Evolutionary conservation across 768 basidiomycete genomes (phyloP), one percentile per base, ranked within the genome.

Genomic region (Paxillus ammoniavirescens): DNA sequence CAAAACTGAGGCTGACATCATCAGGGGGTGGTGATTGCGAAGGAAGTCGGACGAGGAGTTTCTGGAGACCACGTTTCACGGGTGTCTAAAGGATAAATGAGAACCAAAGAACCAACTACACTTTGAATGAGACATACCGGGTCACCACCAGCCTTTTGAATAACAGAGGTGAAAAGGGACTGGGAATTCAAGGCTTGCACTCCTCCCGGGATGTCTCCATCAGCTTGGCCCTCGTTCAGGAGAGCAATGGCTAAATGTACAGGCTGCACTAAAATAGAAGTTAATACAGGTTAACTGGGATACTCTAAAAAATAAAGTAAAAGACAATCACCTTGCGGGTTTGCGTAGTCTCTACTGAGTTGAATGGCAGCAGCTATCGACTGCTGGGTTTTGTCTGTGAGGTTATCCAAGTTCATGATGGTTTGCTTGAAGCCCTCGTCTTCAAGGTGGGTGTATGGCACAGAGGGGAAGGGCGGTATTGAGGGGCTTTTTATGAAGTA

Each of bases 21-120:
- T 93, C 88, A 0, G 96, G 96, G 8, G 92, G 77, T 21, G 97
- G 96, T 26, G 78, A 81, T 68, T 95, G 92, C 2, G 86, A 77
- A 2, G 94, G 93, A 3, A 95, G 72, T 44, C 89, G 83, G 60
- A 93, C 89, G 56, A 96, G 83, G 59, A 81, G 68, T 55, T 84
- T 87, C 58, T 93, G 86, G 2, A 97, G 66, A 8, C 76, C 81
- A 38, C 94, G 84, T 59, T 82, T 82, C 26, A 98, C 79, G 37
- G 73, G 49, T 0, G 72, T 66, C 84, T 91, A 54, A 28, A 30
- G 6, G 41, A 49, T 37, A 28, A 30, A 28, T 49, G 4, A 43
- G 26, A 54, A 30, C 5, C 33, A 6, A 10, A 53, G 18, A 53
- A 38, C 10, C 6, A 3, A 17, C 5, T 52, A 35, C 17, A 10